phyloP scores from a whole-genome alignment of 352 stramenopile species.

The Globisporangium emineosum region DNA sequence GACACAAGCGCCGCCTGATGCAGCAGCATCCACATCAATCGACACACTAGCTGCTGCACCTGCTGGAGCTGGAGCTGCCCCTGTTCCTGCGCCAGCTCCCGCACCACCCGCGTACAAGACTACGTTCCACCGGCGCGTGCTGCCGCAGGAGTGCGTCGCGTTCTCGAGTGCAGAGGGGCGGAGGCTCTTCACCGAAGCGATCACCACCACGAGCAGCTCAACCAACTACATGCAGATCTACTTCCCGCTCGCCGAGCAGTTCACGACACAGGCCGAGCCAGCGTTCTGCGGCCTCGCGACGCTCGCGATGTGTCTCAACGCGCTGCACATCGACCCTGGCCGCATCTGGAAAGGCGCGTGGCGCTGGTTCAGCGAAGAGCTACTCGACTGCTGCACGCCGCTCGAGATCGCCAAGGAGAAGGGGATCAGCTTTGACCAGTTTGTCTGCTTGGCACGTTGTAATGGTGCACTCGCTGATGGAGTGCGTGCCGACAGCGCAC shows the following conservation, averaged over 20 bases:
- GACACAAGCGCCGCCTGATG: background rate
- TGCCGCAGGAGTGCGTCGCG: slow-evolving; percentile 76
- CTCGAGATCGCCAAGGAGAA: slow-evolving; percentile 67
- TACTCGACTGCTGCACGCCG: slow-evolving; percentile 80
- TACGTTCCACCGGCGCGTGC: slow-evolving; percentile 81
- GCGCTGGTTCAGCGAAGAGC: slow-evolving; percentile 83
- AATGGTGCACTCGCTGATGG: slow-evolving; percentile 56
- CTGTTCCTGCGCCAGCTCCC: background rate
- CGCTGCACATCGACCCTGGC: slow-evolving; percentile 69
- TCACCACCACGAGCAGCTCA: slow-evolving; percentile 17
- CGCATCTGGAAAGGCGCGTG: slow-evolving; percentile 77
- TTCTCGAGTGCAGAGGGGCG: slow-evolving; percentile 85
- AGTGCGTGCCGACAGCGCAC: slow-evolving; percentile 35
- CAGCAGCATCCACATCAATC: background rate
- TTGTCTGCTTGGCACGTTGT: slow-evolving; percentile 65
- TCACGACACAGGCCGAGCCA: slow-evolving; percentile 90
- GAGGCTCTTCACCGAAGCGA: slow-evolving; percentile 78
- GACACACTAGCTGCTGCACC: background rate
- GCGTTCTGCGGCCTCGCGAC: slow-evolving; percentile 88
- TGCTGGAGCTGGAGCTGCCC: background rate
- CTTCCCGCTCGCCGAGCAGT: slow-evolving; percentile 90
- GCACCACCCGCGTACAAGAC: slow-evolving; percentile 20
- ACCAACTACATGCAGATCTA: slow-evolving; percentile 89
- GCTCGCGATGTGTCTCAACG: slow-evolving; percentile 80
- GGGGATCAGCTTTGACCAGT: slow-evolving; percentile 69